phyloP scores from a whole-genome alignment of 495 filamentous ascomycete genomes.

The Pyronema omphalodes region DNA sequence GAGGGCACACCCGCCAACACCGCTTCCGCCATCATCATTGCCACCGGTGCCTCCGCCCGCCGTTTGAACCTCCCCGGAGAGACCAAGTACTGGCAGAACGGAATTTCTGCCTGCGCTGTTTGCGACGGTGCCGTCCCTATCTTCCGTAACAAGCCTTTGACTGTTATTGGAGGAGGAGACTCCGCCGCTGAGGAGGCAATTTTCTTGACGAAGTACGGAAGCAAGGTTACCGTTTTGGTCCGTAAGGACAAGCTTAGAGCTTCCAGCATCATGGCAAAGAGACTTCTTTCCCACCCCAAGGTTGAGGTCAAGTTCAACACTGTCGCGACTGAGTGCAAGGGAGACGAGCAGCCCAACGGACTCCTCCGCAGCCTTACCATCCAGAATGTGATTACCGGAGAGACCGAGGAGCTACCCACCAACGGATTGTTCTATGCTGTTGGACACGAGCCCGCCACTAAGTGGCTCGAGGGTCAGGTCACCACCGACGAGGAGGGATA shows the following conservation, averaged over 20 bases:
- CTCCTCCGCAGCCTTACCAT: slow-evolving; percentile 75
- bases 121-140: slow-evolving; percentile 96
- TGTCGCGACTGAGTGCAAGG: slow-evolving; percentile 61
- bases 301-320: slow-evolving; percentile 73
- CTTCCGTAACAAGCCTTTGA: slow-evolving; percentile 84
- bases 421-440: slow-evolving; percentile 96
- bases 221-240: slow-evolving; percentile 83
- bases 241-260: slow-evolving; percentile 70
- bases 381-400: slow-evolving; percentile 58
- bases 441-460: slow-evolving; percentile 86
- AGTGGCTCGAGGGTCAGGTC: slow-evolving; percentile 69
- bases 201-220: slow-evolving; percentile 94
- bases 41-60: slow-evolving; percentile 81
- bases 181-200: slow-evolving; percentile 94
- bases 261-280: slow-evolving; percentile 77
- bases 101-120: slow-evolving; percentile 89
- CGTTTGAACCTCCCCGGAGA: slow-evolving; percentile 72
- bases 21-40: slow-evolving; percentile 79
- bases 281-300: slow-evolving; percentile 68
- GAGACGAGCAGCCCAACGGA: slow-evolving; percentile 40
- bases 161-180: slow-evolving; percentile 93
- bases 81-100: slow-evolving; percentile 88
- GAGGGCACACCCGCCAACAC: slow-evolving; percentile 51
- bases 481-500: slow-evolving; percentile 74
- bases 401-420: slow-evolving; percentile 63